Evolutionary conservation across 345 rosid species (phyloP).

Genomic region (Eutrema yunnanense): DNA sequence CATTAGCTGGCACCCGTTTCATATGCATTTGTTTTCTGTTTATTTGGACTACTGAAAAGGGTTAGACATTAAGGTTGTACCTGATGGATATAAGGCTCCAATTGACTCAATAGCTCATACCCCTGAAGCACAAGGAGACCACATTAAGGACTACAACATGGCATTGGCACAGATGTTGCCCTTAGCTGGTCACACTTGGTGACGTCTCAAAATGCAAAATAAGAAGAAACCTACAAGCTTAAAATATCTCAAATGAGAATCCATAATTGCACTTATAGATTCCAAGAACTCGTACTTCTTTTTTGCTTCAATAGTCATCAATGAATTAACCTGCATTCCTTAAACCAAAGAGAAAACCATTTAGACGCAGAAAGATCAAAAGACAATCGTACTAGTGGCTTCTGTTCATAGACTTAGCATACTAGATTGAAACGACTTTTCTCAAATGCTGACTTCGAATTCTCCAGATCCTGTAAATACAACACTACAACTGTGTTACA

Average conservation of each 20-base stretch:
- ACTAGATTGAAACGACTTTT: constrained; percentile 87
- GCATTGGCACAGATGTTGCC: background rate
- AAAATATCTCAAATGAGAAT: constrained; percentile 79
- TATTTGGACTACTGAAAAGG: background rate
- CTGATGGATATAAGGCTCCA: constrained; percentile 86
- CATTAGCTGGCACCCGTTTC: too few species aligned
- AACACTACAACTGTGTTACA: background rate
- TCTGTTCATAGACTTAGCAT: constrained; percentile 27
- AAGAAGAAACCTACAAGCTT: constrained; percentile 50
- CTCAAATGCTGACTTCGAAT: constrained; percentile 85
- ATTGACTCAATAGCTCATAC: constrained; percentile 57
- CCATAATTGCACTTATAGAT: constrained; percentile 86
- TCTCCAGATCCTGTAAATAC: constrained; percentile 58
- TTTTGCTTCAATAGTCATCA: constrained; percentile 75
- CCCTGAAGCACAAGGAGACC: constrained; percentile 51
- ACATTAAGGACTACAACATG: constrained; percentile 9
- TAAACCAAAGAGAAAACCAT: constrained; percentile 37
- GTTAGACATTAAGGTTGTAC: constrained; percentile 30
- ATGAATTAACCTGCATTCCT: constrained; percentile 77
- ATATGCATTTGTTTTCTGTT: too few species aligned
- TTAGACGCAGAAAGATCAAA: constrained; percentile 21
- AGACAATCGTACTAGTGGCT: background rate
- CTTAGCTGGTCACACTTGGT: constrained; percentile 3
- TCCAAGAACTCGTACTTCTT: constrained; percentile 90
- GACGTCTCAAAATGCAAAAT: constrained; percentile 5